Conservation (phyloP, 73 alveolate species). For the Paramecium octaurelia region DNA sequence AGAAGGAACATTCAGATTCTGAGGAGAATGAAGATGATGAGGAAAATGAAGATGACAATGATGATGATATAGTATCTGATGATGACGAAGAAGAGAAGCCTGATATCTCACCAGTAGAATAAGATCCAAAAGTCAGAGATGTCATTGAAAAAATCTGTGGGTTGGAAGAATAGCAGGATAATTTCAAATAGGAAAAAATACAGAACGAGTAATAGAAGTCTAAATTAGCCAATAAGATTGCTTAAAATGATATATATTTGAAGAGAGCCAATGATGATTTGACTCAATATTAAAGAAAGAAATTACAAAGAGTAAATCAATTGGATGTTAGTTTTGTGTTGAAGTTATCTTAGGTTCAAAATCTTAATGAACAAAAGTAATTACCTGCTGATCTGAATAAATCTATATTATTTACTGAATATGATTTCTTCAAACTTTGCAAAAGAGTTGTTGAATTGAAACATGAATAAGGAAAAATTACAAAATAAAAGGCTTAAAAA, state of each 20-base stretch:
- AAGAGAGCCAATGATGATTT: conserved; percentile 84
- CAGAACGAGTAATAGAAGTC: conserved; percentile 69
- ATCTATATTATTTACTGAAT: conserved; percentile 78
- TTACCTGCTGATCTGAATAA: conserved; percentile 60
- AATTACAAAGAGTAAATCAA: conserved; percentile 81
- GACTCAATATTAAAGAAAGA: conserved; percentile 82
- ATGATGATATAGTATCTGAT: conserved; percentile 71
- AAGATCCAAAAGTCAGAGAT: conserved; percentile 83
- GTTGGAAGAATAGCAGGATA: conserved; percentile 72
- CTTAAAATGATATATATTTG: conserved; percentile 55
- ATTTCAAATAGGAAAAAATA: conserved; percentile 70
- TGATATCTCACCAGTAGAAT: conserved; percentile 80
- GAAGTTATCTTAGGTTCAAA: conserved; percentile 70
- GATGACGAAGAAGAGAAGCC: conserved; percentile 86
- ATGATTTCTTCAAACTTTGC: conserved; percentile 71
- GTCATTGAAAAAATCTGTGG: conserved; percentile 69
- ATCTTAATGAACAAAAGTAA: conserved; percentile 48
- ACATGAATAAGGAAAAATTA: conserved; percentile 70
- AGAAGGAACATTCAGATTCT: conserved; percentile 75
- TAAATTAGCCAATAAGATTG: conserved; percentile 58
- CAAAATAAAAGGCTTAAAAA: conserved; percentile 62
- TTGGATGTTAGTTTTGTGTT: conserved; percentile 74
- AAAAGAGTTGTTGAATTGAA: conserved; percentile 68
- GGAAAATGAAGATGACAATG: conserved; percentile 83
- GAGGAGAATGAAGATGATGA: conserved; percentile 69